Percentiles rank a stretch among this genome's conserved stretches.
Evolutionary conservation across 805 yeast species (phyloP).

Genomic region (Metschnikowia gelsemii): DNA sequence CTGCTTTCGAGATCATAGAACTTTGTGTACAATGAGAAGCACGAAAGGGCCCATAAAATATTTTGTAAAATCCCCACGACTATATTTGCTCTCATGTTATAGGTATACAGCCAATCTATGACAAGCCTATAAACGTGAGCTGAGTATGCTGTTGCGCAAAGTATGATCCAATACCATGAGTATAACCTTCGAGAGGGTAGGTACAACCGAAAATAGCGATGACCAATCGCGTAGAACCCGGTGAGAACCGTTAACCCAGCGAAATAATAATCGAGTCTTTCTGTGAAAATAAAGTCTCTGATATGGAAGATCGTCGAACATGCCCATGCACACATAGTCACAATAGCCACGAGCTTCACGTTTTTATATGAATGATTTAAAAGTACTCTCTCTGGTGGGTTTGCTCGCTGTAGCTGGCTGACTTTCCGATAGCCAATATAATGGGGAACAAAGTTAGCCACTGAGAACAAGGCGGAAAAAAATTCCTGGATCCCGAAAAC

Average conservation of each 20-base stretch:
- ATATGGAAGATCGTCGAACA: conserved; percentile 84
- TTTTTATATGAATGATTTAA: conserved; percentile 11
- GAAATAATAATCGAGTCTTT: conserved; percentile 83
- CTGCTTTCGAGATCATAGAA: conserved; percentile 29
- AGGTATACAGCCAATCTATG: conserved; percentile 83
- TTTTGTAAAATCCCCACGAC: conserved; percentile 76
- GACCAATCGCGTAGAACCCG: conserved; percentile 69
- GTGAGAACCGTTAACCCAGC: conserved; percentile 86
- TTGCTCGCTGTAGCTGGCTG: conserved; percentile 2
- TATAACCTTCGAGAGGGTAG: conserved; percentile 22
- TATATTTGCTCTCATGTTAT: conserved; percentile 90
- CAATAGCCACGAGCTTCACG: conserved; percentile 44
- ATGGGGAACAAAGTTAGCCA: conserved; percentile 38
- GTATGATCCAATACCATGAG: conserved; percentile 37
- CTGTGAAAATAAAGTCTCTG: conserved; percentile 80
- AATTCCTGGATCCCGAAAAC: conserved; percentile 82
- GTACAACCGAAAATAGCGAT: conserved; percentile 63
- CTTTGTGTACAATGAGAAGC: conserved; percentile 33
- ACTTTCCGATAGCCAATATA: conserved; percentile 20
- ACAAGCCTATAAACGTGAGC: conserved; percentile 66
- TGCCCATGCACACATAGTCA: conserved; percentile 85
- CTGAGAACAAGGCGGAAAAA: conserved; percentile 78
- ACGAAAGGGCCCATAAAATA: conserved; percentile 31
- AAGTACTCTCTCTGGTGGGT: conserved; percentile 2
- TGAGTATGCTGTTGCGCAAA: conserved; percentile 52